phyloP scores from a whole-genome alignment of 2,329 filamentous ascomycete species.

The Karstenula rhodostoma region DNA sequence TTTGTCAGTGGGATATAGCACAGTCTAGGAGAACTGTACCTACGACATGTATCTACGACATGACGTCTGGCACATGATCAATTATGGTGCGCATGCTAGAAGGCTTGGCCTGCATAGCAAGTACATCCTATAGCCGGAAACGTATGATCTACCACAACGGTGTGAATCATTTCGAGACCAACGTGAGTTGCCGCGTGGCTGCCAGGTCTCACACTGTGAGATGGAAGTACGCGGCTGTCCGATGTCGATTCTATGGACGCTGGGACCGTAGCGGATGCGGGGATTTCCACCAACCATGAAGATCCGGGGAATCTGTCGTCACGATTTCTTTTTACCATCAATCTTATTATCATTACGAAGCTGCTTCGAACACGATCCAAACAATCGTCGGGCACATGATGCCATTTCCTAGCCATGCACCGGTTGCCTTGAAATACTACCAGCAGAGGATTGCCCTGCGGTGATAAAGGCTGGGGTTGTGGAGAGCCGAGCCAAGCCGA shows the following conservation, averaged over 20 bases:
- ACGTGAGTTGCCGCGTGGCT: not conserved
- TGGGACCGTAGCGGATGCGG: not conserved
- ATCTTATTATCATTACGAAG: not conserved
- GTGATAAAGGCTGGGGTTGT: too few species aligned
- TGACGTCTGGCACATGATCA: not conserved
- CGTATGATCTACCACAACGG: not conserved
- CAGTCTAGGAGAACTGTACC: not conserved
- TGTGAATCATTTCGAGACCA: not conserved
- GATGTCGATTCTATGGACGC: not conserved
- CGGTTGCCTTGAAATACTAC: not conserved
- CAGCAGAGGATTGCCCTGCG: too few species aligned
- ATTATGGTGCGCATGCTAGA: not conserved
- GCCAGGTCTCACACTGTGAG: not conserved
- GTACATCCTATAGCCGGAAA: not conserved
- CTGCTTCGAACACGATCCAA: not conserved
- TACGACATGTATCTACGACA: not conserved
- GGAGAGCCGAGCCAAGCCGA: too few species aligned
- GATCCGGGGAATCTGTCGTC: not conserved
- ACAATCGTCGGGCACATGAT: not conserved
- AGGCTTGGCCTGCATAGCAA: not conserved
- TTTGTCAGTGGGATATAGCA: not conserved
- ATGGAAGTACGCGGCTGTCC: not conserved
- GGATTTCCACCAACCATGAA: not conserved
- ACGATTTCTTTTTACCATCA: not conserved
- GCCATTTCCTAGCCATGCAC: not conserved